Conservation (phyloP, 495 filamentous ascomycete genomes). For the Tuber magnatum region DNA sequence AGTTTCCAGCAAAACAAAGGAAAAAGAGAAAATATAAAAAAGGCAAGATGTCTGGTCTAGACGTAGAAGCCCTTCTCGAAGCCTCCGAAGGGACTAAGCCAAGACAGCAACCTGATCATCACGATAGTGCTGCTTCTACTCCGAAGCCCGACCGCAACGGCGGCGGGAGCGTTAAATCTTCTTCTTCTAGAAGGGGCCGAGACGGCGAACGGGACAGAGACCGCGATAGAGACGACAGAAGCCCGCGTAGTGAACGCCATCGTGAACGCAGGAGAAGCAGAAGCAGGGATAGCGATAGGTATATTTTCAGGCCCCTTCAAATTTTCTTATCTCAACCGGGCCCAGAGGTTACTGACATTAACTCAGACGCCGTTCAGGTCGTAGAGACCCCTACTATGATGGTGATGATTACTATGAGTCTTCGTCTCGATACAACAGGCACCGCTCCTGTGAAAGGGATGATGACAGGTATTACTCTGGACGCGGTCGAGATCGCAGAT, state of each 20-base stretch:
- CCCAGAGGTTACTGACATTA: slow-evolving; percentile 20
- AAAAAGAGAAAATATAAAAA: slow-evolving; percentile 24
- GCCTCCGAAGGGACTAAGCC: slow-evolving; percentile 63
- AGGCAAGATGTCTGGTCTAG: slow-evolving; percentile 72
- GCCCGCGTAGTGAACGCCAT: slow-evolving; percentile 54
- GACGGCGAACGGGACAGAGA: slow-evolving; percentile 51
- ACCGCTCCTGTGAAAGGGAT: slow-evolving; percentile 49
- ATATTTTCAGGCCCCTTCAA: slow-evolving; percentile 6
- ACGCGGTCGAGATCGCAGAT: slow-evolving; percentile 60
- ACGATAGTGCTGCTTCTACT: slow-evolving; percentile 47
- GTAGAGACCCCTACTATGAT: slow-evolving; percentile 56
- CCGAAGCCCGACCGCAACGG: slow-evolving; percentile 48
- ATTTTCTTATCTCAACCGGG: not conserved
- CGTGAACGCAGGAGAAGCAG: slow-evolving; percentile 37
- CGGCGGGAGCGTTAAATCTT: slow-evolving; percentile 40
- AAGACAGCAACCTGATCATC: slow-evolving; percentile 54
- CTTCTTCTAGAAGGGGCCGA: slow-evolving; percentile 45
- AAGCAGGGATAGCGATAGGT: slow-evolving; percentile 50
- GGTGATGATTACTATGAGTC: slow-evolving; percentile 57
- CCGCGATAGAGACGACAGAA: slow-evolving; percentile 57
- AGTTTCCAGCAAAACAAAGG: not conserved
- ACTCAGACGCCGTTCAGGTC: slow-evolving; percentile 45
- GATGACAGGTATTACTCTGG: slow-evolving; percentile 73
- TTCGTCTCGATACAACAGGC: slow-evolving; percentile 46
- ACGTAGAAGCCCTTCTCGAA: slow-evolving; percentile 90